Conservation (phyloP, 306 rosid species). For the Myrica gale region DNA sequence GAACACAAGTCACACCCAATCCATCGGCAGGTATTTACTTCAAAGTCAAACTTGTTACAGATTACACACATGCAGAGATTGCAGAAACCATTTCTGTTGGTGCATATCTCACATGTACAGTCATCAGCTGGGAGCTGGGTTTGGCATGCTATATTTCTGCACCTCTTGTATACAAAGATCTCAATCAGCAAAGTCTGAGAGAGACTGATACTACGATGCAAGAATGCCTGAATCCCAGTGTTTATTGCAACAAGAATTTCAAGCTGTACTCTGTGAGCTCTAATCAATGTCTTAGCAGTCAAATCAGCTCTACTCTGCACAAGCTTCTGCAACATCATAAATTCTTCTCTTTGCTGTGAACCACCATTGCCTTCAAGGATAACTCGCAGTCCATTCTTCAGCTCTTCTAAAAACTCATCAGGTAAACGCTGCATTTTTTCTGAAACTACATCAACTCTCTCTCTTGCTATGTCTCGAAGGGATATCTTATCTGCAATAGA, state of each 20-base stretch:
- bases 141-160: slow-evolving; percentile 92
- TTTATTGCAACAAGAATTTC: slow-evolving; percentile 91
- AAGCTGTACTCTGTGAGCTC: slow-evolving; percentile 91
- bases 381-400: slow-evolving; percentile 68
- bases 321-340: slow-evolving; percentile 76
- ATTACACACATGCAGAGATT: slow-evolving; percentile 97
- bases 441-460: slow-evolving; percentile 70
- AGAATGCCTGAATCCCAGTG: slow-evolving; percentile 90
- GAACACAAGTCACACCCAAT: slow-evolving; percentile 94
- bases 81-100: slow-evolving; percentile 86
- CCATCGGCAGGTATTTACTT: slow-evolving; percentile 98
- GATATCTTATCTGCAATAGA: slow-evolving; percentile 77
- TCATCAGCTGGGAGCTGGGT: slow-evolving; percentile 95
- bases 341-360: slow-evolving; percentile 80
- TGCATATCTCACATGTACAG: slow-evolving; percentile 86
- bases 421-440: slow-evolving; percentile 87
- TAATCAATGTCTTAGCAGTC: slow-evolving; percentile 76
- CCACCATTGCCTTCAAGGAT: slow-evolving; percentile 91
- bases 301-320: slow-evolving; percentile 83
- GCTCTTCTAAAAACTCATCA: slow-evolving; percentile 72
- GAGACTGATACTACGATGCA: slow-evolving; percentile 88
- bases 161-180: slow-evolving; percentile 82
- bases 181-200: slow-evolving; percentile 83
- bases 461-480: slow-evolving; percentile 90
- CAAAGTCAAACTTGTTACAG: slow-evolving; percentile 97